phyloP scores from a whole-genome alignment of 768 basidiomycete genomes.

The Mycena amicta region DNA sequence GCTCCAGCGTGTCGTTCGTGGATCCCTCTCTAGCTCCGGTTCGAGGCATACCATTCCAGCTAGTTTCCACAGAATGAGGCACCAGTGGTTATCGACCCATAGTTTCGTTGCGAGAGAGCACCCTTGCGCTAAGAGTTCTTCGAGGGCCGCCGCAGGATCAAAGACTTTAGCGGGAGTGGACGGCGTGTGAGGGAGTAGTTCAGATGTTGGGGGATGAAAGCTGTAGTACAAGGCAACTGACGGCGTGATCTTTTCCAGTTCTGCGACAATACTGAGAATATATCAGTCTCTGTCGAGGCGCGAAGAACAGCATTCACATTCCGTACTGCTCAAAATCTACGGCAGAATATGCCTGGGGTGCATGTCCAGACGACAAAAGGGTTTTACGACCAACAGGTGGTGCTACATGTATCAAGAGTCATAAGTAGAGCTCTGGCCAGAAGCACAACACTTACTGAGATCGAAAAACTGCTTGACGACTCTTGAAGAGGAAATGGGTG shows the following conservation, averaged over 20 bases:
- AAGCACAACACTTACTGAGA: constrained; percentile 39
- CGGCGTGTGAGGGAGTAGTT: constrained; percentile 24
- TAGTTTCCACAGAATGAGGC: constrained; percentile 90
- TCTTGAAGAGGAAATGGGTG: constrained; percentile 8
- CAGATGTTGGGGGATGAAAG: constrained; percentile 49
- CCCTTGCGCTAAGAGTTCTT: constrained; percentile 55
- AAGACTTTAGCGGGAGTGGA: constrained; percentile 32
- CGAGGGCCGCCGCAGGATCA: constrained; percentile 57
- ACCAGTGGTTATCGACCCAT: constrained; percentile 96
- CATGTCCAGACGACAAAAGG: constrained; percentile 50
- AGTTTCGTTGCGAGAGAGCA: constrained; percentile 68
- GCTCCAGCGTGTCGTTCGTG: constrained; percentile 65
- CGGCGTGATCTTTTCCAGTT: constrained; percentile 58
- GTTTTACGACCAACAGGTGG: constrained; percentile 42
- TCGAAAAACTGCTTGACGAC: constrained; percentile 39
- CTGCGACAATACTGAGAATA: constrained; percentile 46
- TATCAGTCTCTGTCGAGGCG: neutral
- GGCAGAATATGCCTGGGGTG: constrained; percentile 47
- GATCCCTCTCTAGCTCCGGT: constrained; percentile 56
- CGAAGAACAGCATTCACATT: constrained; percentile 57
- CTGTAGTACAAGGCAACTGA: constrained; percentile 58
- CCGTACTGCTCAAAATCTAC: constrained; percentile 51
- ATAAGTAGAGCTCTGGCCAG: neutral
- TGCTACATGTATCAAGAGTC: constrained; percentile 25
- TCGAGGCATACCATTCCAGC: constrained; percentile 81